Evolutionary conservation across 345 rosid species (phyloP).

Genomic region (Noccaea bulbosa): DNA sequence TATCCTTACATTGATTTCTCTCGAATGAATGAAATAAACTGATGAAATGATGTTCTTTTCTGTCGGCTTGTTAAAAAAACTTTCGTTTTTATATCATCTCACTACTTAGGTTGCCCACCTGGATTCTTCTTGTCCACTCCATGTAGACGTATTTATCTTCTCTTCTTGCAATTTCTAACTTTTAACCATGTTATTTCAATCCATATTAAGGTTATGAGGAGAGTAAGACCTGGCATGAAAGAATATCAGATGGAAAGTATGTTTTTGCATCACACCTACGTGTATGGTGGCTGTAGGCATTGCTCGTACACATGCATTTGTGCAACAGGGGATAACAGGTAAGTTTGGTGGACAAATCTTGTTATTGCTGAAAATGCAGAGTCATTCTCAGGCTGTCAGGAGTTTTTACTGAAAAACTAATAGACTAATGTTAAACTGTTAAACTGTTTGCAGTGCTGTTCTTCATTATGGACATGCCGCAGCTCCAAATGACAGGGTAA

Average conservation of each 20-base stretch:
- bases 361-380: slow-evolving; percentile 6
- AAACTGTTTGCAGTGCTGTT: slow-evolving; percentile 65
- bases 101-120: neutral
- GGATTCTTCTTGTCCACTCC: slow-evolving; percentile 9
- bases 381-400: neutral
- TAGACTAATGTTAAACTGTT: too few species aligned
- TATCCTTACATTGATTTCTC: neutral
- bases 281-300: slow-evolving; percentile 96
- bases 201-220: slow-evolving; percentile 77
- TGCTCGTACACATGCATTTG: slow-evolving; percentile 95
- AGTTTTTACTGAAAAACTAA: neutral
- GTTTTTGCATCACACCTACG: slow-evolving; percentile 90
- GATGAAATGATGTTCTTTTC: slow-evolving; percentile 3
- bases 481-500: slow-evolving; percentile 97
- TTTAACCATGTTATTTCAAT: neutral
- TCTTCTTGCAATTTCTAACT: slow-evolving; percentile 7
- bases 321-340: slow-evolving; percentile 96
- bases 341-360: slow-evolving; percentile 27
- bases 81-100: neutral
- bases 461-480: slow-evolving; percentile 98
- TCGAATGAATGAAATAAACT: neutral
- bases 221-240: slow-evolving; percentile 60
- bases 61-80: neutral
- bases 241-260: slow-evolving; percentile 96
- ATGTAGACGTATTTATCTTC: neutral